phyloP scores from a whole-genome alignment of 495 filamentous ascomycete species.

The Jackrogersella minutella region DNA sequence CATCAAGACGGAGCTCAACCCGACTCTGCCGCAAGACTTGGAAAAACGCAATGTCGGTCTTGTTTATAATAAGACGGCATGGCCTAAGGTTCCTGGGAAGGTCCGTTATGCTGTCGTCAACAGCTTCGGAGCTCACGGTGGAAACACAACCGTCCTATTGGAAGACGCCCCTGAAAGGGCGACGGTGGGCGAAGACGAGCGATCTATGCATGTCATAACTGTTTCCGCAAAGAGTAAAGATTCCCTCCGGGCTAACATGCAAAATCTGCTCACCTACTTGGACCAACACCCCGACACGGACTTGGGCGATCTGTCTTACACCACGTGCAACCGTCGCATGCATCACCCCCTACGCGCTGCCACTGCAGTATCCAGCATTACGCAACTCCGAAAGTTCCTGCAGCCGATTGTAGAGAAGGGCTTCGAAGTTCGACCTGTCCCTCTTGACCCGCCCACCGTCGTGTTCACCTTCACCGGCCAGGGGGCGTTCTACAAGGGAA shows the following conservation, averaged over 20 bases:
- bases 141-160: constrained; percentile 61
- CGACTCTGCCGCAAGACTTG: constrained; percentile 67
- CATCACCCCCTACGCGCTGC: constrained; percentile 69
- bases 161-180: constrained; percentile 52
- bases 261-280: constrained; percentile 51
- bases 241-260: constrained; percentile 43
- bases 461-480: constrained; percentile 44
- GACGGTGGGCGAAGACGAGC: constrained; percentile 47
- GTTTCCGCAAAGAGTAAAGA: constrained; percentile 55
- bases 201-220: constrained; percentile 54
- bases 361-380: constrained; percentile 52
- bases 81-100: constrained; percentile 25
- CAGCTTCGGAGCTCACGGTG: constrained; percentile 63
- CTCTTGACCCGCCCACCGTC: constrained; percentile 40
- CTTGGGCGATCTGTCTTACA: constrained; percentile 65
- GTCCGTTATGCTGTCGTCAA: constrained; percentile 57
- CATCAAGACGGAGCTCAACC: constrained; percentile 62
- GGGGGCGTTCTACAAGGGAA: constrained; percentile 59
- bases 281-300: constrained; percentile 47
- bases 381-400: constrained; percentile 19
- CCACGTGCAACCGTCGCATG: constrained; percentile 73
- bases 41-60: constrained; percentile 60
- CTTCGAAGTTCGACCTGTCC: too few relatives aligned
- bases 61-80: constrained; percentile 57
- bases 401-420: not conserved